A percentile compares a stretch with the other conserved stretches of the same genome.
phyloP scores from a whole-genome alignment of 352 stramenopile species.

The Elongisporangium anandrum region DNA sequence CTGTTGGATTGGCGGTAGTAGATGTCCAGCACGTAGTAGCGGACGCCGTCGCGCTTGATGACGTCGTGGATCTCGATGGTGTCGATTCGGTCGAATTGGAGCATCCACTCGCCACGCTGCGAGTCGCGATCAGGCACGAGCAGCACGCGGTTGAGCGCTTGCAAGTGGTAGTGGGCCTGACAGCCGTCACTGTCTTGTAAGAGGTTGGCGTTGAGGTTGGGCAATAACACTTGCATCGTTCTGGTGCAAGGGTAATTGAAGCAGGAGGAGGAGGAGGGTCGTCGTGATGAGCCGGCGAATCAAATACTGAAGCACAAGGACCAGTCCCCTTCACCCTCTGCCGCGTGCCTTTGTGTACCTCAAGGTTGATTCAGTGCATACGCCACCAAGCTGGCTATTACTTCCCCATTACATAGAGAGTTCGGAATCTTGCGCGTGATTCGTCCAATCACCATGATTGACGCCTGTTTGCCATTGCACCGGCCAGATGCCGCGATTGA shows the following conservation, averaged over 20 bases:
- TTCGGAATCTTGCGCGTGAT: not conserved
- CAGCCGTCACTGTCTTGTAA: not conserved
- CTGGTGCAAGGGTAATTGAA: not conserved
- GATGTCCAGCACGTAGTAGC: slow-evolving; percentile 50
- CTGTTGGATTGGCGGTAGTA: slow-evolving; percentile 48
- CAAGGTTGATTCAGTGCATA: not conserved
- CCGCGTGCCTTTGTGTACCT: not conserved
- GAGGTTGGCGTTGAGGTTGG: not conserved
- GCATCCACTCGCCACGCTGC: slow-evolving; percentile 31
- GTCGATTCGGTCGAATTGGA: slow-evolving; percentile 41
- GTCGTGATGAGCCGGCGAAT: not conserved
- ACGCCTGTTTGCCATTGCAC: not conserved
- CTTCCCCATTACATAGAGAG: not conserved
- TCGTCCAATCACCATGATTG: not conserved
- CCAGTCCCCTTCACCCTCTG: not conserved
- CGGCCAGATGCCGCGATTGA: not conserved
- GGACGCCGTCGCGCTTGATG: slow-evolving; percentile 29
- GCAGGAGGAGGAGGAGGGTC: not conserved
- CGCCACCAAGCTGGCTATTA: not conserved
- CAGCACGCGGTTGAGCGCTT: not conserved
- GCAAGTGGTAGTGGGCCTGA: not conserved
- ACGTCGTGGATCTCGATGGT: slow-evolving; percentile 44
- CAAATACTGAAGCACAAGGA: not conserved
- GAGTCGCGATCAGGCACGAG: slow-evolving; percentile 22
- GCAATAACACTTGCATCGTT: not conserved